Base-by-base conservation (phyloP, 345 rosid species). In the Sonneratia alba region DNA sequence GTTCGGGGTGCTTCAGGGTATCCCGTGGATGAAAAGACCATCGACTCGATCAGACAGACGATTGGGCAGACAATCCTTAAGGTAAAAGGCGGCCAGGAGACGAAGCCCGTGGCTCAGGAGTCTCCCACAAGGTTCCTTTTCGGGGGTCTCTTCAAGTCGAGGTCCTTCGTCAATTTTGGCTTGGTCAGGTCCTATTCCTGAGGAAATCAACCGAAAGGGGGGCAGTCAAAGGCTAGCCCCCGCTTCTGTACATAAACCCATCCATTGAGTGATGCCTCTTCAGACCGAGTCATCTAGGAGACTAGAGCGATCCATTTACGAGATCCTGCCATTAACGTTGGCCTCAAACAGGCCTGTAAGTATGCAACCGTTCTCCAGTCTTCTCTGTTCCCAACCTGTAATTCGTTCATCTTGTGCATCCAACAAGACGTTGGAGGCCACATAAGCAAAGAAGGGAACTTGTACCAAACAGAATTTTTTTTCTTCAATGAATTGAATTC, bases 81-180 rank as follows among this genome's bases (percentile, higher is more conserved):
- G 77, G 98, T 94, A 67, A 94, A 88, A 77, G 88, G 89, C 77
- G 80, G 70, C 32, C 81, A 81, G 72, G 89, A 87, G 18, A 64
- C 68, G 32, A 94, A 94, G 83, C 65, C 77, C 19, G 77, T 55
- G 49, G 68, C 94, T 3, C 89, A 85, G 36, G 97, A 84, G 36
- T 88, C 45, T 48, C 87, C 94, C 0, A 84, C 90, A 0, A 87
- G 94, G 78, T 89, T 86, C 82, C 92, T 93, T 67, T 93, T 93
- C 62, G 87, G 95, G 3, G 94, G 96, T 69, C 86, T 91, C 71
- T 94, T 91, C 82, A 91, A 86, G 84, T 88, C 95, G 12, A 89
- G 89, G 75, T 94, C 97, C 73, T 91, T 94, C 68, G 98, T 94
- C 69, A 89, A 94, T 77, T 91, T 89, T 48, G 96, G 96, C 37